phyloP scores from a whole-genome alignment of 805 yeast genomes.

The Naumovozyma dairenensis region DNA sequence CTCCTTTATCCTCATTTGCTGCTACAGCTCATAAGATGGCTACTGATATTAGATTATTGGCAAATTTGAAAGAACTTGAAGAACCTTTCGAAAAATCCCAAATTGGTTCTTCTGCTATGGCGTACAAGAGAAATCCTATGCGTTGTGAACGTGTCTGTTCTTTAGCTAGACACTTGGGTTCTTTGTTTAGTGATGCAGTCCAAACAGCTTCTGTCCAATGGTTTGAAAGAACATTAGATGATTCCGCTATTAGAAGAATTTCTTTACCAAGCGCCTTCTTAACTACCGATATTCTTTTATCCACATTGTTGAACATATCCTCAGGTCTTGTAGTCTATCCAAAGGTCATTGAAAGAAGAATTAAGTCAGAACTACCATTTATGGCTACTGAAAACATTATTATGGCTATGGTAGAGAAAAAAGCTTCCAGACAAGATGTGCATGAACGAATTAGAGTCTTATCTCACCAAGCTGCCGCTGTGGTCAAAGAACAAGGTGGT shows the following conservation, averaged over 20 bases:
- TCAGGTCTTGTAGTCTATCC: constrained; percentile 97
- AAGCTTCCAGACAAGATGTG: constrained; percentile 96
- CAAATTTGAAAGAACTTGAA: constrained; percentile 93
- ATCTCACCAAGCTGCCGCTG: constrained; percentile 94
- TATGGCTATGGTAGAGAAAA: constrained; percentile 99
- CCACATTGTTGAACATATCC: constrained; percentile 84
- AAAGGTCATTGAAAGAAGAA: constrained; percentile 95
- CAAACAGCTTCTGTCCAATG: constrained; percentile 97
- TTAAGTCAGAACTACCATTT: constrained; percentile 88
- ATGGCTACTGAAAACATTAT: constrained; percentile 99
- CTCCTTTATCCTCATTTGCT: constrained; percentile 89
- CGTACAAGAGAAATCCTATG: constrained; percentile 99
- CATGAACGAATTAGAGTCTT: constrained; percentile 96
- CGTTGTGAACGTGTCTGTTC: constrained; percentile 98
- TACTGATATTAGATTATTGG: constrained; percentile 89
- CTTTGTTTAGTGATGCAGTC: constrained; percentile 83
- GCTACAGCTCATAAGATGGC: constrained; percentile 97
- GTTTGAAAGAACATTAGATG: constrained; percentile 98
- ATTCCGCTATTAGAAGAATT: constrained; percentile 95
- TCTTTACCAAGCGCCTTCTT: constrained; percentile 93
- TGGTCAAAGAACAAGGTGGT: constrained; percentile 96
- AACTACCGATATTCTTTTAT: constrained; percentile 85
- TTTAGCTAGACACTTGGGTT: constrained; percentile 90
- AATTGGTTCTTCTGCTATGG: constrained; percentile 98
- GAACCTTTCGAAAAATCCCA: constrained; percentile 98